Conservation (phyloP, 208 protist genomes). For the Crithidia brevicula region DNA sequence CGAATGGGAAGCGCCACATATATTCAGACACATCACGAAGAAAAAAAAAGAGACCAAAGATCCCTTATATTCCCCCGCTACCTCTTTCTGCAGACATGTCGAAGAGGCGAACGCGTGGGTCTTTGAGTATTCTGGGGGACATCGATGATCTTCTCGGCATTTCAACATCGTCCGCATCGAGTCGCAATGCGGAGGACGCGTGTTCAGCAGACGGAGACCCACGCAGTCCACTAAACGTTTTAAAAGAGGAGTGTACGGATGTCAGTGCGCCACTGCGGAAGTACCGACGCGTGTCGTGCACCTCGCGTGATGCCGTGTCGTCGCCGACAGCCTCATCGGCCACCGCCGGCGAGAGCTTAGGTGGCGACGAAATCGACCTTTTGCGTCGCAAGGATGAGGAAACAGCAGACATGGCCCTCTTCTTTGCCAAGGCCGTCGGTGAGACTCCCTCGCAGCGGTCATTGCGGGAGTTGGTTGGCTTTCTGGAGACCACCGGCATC, state of each 20-base stretch:
- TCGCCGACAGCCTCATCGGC: not conserved
- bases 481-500: conserved; percentile 33
- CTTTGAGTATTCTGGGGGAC: conserved; percentile 2
- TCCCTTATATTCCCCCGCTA: no score
- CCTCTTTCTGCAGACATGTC: no score
- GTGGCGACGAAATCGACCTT: conserved; percentile 63
- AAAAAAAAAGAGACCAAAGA: no score
- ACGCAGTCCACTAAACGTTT: not conserved
- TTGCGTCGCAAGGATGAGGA: conserved; percentile 77
- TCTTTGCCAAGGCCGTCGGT: conserved; percentile 47
- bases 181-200: not conserved
- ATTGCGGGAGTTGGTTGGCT: conserved; percentile 42
- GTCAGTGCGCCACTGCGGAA: not conserved
- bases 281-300: not conserved
- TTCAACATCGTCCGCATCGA: not conserved
- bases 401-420: conserved; percentile 74
- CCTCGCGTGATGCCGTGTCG: not conserved
- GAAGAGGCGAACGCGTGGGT: not conserved
- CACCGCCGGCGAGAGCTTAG: conserved; percentile 21
- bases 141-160: conserved; percentile 19
- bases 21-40: no score
- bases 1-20: no score
- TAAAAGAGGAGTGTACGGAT: not conserved
- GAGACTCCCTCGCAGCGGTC: conserved; percentile 34
- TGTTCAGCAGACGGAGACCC: not conserved